Evolutionary conservation across 2,329 filamentous ascomycete species (phyloP).

Genomic region (Cordyceps cicadae): DNA sequence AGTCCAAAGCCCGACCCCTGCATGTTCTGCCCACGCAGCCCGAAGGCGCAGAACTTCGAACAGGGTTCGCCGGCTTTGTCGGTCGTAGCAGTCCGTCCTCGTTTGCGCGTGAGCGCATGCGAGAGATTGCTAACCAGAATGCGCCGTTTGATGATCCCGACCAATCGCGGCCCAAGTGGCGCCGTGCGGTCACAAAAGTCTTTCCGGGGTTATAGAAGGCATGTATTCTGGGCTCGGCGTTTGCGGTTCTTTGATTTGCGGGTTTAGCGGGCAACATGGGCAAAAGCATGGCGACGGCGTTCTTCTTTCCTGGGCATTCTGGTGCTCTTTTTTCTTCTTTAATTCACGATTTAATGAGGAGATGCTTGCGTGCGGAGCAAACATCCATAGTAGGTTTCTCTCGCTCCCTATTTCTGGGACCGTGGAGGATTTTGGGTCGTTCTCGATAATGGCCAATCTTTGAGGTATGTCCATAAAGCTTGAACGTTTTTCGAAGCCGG

Average conservation of each 20-base stretch:
- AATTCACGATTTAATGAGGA: constrained; percentile 7
- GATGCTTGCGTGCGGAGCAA: not conserved
- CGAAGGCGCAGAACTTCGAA: constrained; percentile 25
- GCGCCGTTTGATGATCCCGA: constrained; percentile 37
- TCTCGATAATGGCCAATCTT: not conserved
- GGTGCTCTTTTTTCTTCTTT: not conserved
- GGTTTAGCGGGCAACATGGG: not conserved
- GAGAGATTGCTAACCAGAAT: constrained; percentile 34
- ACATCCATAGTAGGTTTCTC: not conserved
- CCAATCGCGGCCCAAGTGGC: constrained; percentile 31
- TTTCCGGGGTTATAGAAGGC: constrained; percentile 28
- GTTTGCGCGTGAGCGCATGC: constrained; percentile 36
- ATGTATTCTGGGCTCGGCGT: not conserved
- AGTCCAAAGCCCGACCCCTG: constrained; percentile 17
- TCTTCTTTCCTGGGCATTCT: not conserved
- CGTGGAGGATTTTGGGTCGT: not conserved
- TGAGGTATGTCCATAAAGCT: not conserved
- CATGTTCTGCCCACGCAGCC: constrained; percentile 30
- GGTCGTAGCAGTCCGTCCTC: constrained; percentile 35
- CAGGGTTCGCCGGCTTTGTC: constrained; percentile 16
- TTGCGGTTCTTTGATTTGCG: not conserved
- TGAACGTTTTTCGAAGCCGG: not conserved
- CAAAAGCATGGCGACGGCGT: constrained; percentile 10
- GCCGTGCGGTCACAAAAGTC: constrained; percentile 33
- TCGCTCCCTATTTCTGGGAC: not conserved